These are phyloP conservation scores for Fusarium globosum DNA, from an alignment of 2,329 filamentous ascomycete genomes.

Conservation along the genomic window DNA sequence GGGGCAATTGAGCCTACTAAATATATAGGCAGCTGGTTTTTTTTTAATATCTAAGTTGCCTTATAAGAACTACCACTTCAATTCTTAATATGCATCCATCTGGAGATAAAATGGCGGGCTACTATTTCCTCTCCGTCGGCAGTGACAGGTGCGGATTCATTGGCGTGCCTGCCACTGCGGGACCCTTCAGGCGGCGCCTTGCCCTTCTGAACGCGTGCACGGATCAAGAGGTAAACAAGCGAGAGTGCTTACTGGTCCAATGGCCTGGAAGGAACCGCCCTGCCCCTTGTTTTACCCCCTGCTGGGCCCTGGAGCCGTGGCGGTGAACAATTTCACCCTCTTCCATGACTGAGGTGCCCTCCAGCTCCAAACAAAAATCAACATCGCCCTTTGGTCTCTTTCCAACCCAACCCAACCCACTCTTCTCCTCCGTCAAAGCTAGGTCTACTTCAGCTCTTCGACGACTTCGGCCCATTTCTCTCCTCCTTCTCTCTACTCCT, in stretches of 20 bases:
- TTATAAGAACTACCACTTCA: not conserved
- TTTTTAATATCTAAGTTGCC: not conserved
- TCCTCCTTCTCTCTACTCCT: slow-evolving; percentile 41
- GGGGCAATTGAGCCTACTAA: not conserved
- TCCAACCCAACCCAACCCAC: slow-evolving; percentile 43
- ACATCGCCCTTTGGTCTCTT: slow-evolving; percentile 44
- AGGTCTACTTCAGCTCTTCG: slow-evolving; percentile 48
- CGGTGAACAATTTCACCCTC: slow-evolving; percentile 51
- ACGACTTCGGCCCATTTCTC: slow-evolving; percentile 42
- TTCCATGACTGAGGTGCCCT: not conserved
- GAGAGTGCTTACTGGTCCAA: slow-evolving; percentile 44
- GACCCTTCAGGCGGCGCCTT: slow-evolving; percentile 42
- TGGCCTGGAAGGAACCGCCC: slow-evolving; percentile 40
- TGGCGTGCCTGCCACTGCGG: slow-evolving; percentile 29
- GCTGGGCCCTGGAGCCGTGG: slow-evolving; percentile 44
- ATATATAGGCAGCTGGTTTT: not conserved
- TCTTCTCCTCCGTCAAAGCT: slow-evolving; percentile 49
- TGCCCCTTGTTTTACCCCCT: slow-evolving; percentile 41
- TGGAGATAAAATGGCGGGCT: not conserved
- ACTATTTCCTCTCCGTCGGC: slow-evolving; percentile 12
- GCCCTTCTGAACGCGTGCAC: slow-evolving; percentile 46
- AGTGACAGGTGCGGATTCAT: slow-evolving; percentile 25
- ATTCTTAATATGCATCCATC: slow-evolving; percentile 2
- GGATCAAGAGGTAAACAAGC: slow-evolving; percentile 50
- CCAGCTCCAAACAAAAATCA: slow-evolving; percentile 52